Conservation (phyloP, 164 flowering plant species). For the Cinnamomum chago region DNA sequence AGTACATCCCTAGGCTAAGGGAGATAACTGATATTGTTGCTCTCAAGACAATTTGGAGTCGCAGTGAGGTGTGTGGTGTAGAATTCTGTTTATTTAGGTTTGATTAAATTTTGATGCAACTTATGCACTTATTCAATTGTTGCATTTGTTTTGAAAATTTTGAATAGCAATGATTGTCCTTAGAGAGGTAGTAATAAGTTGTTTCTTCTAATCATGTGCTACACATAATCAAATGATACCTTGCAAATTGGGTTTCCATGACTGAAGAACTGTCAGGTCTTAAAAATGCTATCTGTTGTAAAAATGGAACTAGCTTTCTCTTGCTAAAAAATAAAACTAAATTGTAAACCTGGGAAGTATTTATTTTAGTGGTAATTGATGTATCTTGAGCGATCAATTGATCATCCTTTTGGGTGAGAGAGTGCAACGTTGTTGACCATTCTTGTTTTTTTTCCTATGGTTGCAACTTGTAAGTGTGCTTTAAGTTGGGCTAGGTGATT, state of each 20-base stretch:
- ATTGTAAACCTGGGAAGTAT: too few relatives aligned
- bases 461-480: too few relatives aligned
- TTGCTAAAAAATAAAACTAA: too few relatives aligned
- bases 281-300: background rate
- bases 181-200: background rate
- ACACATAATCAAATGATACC: background rate
- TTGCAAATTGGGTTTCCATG: background rate
- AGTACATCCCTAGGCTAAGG: slow-evolving; percentile 77
- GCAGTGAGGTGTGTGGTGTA: slow-evolving; percentile 46
- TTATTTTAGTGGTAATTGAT: background rate
- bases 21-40: slow-evolving; percentile 64
- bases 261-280: background rate
- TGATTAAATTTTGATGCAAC: background rate
- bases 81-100: background rate
- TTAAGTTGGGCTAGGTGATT: too few relatives aligned
- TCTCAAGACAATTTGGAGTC: slow-evolving; percentile 79
- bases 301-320: background rate
- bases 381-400: background rate
- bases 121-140: background rate
- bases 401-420: background rate
- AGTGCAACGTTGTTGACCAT: background rate
- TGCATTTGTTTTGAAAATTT: background rate
- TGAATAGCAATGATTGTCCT: background rate
- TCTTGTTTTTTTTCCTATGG: background rate
- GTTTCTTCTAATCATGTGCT: background rate